Evolutionary conservation across 2,329 filamentous ascomycete genomes (phyloP), one percentile per base, ranked within the genome.

Genomic region (Lasiodiplodia gonubiensis): DNA sequence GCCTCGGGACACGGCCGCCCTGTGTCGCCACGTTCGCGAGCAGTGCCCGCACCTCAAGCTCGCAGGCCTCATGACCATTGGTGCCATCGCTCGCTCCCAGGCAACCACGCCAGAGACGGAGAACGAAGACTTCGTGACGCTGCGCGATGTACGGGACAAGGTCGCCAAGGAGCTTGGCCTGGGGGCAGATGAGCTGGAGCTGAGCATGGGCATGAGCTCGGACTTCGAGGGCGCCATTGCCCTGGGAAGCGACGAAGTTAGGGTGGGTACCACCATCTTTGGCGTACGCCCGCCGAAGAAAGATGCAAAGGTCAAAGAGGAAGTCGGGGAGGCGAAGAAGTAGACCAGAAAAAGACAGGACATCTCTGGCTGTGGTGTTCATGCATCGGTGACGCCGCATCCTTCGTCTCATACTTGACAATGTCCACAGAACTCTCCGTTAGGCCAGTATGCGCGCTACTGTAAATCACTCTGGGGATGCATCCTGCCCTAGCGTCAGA

Each of bases 141-240:
- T 99, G 75, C 83, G 82, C 61, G 85, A 90, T 74, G 89, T 91
- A 76, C 84, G 92, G 67, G 91, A 96, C 77, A 79, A 87, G 16
- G 88, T 97, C 2, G 86, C 85, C 2, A 75, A 80, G 74, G 90
- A 89, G 71, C 74, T 94, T 63, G 87, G 83, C 0, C 72, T 88
- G 49, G 76, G 82, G 18, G 77, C 83, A 18, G 80, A 82, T n/a
- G 84, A 85, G 69, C 77, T 97, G 73, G 93, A 97, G 83, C 79
- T 98, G 80, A 97, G 94, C 80, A 99, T 99, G 94, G 94, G 94
- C 7, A 99, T 99, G 95, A 97, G 93, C 77, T 89, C 92, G 75
- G 95, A 99, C 79, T 99, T 94, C 78, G 94, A 97, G 82, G 91
- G 90, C 8, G 95, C 95, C 0, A 90, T 98, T 74, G 81, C 80